phyloP scores from a whole-genome alignment of 75 land plant genomes.

The Pseudotsuga menziesii region DNA sequence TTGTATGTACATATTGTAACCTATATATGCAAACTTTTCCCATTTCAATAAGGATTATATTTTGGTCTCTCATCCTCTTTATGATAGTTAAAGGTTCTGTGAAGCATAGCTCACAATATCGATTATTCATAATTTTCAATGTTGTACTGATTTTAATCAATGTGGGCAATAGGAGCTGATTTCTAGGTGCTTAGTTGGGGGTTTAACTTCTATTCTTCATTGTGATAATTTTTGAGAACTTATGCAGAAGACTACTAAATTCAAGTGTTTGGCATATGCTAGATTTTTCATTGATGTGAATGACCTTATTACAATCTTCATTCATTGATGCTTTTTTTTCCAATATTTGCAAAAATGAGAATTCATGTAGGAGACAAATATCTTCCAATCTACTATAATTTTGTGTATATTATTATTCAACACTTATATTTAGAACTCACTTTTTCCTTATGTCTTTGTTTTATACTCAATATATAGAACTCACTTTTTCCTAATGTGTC shows the following conservation, averaged over 20 bases:
- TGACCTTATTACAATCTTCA: background rate
- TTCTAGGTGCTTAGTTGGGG: constrained; percentile 95
- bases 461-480: too few relatives aligned
- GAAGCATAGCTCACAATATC: too few relatives aligned
- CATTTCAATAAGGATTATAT: too few relatives aligned
- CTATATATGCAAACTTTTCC: too few relatives aligned
- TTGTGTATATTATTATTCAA: background rate
- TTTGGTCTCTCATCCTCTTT: too few relatives aligned
- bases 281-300: constrained; percentile 83
- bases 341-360: background rate
- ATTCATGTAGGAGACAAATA: background rate
- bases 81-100: too few relatives aligned
- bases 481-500: too few relatives aligned
- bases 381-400: background rate
- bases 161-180: constrained; percentile 49
- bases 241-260: constrained; percentile 43
- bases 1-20: too few relatives aligned
- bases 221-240: constrained; percentile 67
- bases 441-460: too few relatives aligned
- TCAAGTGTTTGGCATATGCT: constrained; percentile 89
- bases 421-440: background rate
- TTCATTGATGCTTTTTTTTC: background rate
- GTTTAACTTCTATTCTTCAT: constrained; percentile 66
- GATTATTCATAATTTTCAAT: background rate
- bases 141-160: background rate